Evolutionary conservation across 257 asterid species (phyloP), one percentile per base, ranked within the genome.

Genomic region (Solanum ossicruentum): DNA sequence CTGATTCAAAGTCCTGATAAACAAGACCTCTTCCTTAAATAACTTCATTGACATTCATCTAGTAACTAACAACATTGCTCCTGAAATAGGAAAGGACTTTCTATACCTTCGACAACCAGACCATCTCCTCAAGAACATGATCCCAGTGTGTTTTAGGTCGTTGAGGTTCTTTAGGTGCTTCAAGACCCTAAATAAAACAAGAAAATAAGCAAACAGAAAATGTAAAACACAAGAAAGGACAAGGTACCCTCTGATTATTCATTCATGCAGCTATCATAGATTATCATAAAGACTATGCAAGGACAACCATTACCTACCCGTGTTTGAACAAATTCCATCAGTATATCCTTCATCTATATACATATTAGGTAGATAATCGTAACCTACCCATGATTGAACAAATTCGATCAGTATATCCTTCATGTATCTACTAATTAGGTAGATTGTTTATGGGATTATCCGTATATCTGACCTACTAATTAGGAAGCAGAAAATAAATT

Each of bases 101-200:
- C 36, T 16, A 78, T 88, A 97, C 99, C 98, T 95, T 95, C 70
- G 99, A 93, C 88, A 97, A 88, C 98, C 99, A 97, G 86, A 85
- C 95, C 99, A 97, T 97, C 95, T 97, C 99, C 86, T 97, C 99
- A 89, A 97, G 89, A 87, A 97, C 99, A 93, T 97, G 98, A 88
- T 97, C 98, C 99, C 99, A 97, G 52, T 97, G 99, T 61, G 98
- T 87, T 92, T 94, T 97, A 71, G 96, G 97, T 67, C 98, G 98
- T 63, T 83, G 92, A 82, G 98, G 99, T 91, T 95, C 99, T 91
- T 93, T 97, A 69, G 98, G 95, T 86, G 93, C 93, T 89, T 95
- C 99, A 81, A 93, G 99, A 45, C 95, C 97, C 99, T 96, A 87
- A 71, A 69, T 58, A 28, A 84, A 77, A 57, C 81, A 77, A 84